Percentiles rank a stretch among this genome's conserved stretches.
Evolutionary conservation across 352 stramenopile species (phyloP).

Genomic region (Globisporangium viniferum): DNA sequence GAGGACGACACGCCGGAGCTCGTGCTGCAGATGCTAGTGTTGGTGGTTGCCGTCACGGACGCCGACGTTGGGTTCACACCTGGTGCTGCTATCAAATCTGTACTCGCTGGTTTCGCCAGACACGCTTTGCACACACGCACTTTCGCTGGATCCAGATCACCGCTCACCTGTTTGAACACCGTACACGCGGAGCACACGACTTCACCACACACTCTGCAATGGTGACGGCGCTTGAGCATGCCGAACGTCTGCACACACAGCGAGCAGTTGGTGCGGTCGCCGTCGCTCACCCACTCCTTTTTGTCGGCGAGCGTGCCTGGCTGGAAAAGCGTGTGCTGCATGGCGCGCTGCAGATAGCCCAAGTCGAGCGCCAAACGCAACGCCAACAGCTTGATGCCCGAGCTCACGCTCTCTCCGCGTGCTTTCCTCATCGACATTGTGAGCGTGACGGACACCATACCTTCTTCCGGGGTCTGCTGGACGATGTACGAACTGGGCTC

Average conservation of each 20-base stretch:
- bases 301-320: conserved; percentile 53
- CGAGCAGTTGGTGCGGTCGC: conserved; percentile 73
- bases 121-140: conserved; percentile 81
- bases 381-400: conserved; percentile 63
- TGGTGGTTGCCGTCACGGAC: conserved; percentile 24
- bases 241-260: conserved; percentile 75
- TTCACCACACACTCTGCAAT: conserved; percentile 84
- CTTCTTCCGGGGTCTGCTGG: conserved; percentile 64
- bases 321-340: conserved; percentile 75
- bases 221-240: conserved; percentile 81
- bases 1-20: conserved; percentile 42
- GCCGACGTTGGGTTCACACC: conserved; percentile 19
- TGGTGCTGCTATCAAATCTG: conserved; percentile 12
- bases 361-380: conserved; percentile 62
- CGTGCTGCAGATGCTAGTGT: conserved; percentile 32
- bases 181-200: conserved; percentile 83
- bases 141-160: conserved; percentile 47
- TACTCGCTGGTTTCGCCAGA: conserved; percentile 54
- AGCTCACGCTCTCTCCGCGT: conserved; percentile 63
- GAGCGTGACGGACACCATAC: conserved; percentile 60
- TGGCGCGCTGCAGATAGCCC: conserved; percentile 46
- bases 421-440: conserved; percentile 82
- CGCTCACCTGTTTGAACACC: conserved; percentile 72
- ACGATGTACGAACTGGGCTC: conserved; percentile 76
- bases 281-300: conserved; percentile 81